These are phyloP conservation scores for Pyrenophora teres DNA, from an alignment of 2,329 filamentous ascomycete species.

Conservation along the genomic window DNA sequence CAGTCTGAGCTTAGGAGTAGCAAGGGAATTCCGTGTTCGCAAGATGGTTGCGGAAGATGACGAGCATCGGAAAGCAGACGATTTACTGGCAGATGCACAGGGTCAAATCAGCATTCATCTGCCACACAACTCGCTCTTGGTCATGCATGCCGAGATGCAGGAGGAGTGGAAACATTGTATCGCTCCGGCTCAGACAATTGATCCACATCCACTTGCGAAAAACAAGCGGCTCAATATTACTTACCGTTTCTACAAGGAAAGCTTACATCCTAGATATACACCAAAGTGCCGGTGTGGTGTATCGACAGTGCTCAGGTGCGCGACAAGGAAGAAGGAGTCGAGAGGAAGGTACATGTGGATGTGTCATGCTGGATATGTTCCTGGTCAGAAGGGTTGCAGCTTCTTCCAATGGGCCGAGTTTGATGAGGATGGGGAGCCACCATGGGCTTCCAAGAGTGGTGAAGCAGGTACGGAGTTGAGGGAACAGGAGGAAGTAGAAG, in stretches of 20 bases:
- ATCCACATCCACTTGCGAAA: constrained; percentile 81
- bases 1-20: constrained; percentile 85
- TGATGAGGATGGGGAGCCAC: constrained; percentile 76
- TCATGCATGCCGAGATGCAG: constrained; percentile 99
- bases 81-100: constrained; percentile 62
- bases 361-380: constrained; percentile 78
- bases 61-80: constrained; percentile 44
- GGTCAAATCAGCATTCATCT: constrained; percentile 93
- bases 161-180: constrained; percentile 96
- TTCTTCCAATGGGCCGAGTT: constrained; percentile 43
- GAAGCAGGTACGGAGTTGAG: not conserved
- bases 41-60: constrained; percentile 68
- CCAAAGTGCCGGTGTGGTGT: constrained; percentile 78
- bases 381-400: constrained; percentile 59
- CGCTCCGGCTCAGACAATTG: constrained; percentile 72
- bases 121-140: constrained; percentile 87
- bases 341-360: constrained; percentile 90
- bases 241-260: constrained; percentile 82
- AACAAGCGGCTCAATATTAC: constrained; percentile 90
- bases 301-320: constrained; percentile 72
- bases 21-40: constrained; percentile 89
- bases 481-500: not conserved
- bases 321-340: constrained; percentile 77
- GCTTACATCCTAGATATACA: constrained; percentile 76
- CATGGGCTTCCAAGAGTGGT: constrained; percentile 54